These are phyloP conservation scores for Alternaria gansuensis DNA, from an alignment of 2,329 filamentous ascomycete species.

Conservation along the genomic window DNA sequence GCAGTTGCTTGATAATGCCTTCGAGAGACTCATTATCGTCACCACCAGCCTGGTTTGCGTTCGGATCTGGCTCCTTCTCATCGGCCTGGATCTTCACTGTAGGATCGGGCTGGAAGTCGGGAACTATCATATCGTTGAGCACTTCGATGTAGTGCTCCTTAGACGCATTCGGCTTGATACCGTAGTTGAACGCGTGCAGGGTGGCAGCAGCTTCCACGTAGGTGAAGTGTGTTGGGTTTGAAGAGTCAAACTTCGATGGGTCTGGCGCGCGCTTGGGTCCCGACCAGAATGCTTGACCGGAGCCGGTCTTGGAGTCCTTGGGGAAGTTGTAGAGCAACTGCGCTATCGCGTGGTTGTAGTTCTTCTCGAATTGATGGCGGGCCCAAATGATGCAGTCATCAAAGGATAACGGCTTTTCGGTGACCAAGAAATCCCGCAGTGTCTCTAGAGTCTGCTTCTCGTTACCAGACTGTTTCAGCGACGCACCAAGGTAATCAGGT, in stretches of 20 bases:
- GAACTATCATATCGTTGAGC: slow-evolving; percentile 90
- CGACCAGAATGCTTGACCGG: slow-evolving; percentile 94
- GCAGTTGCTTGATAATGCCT: slow-evolving; percentile 75
- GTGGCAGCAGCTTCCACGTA: slow-evolving; percentile 91
- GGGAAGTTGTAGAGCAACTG: slow-evolving; percentile 97
- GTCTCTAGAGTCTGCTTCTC: slow-evolving; percentile 94
- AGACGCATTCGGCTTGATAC: slow-evolving; percentile 83
- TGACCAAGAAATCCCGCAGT: slow-evolving; percentile 87
- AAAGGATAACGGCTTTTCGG: slow-evolving; percentile 88
- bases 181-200: slow-evolving; percentile 97
- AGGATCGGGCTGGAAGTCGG: slow-evolving; percentile 90
- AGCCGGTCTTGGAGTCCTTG: slow-evolving; percentile 88
- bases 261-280: slow-evolving; percentile 97
- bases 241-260: slow-evolving; percentile 84
- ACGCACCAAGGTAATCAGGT: slow-evolving; percentile 86
- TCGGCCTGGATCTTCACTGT: slow-evolving; percentile 96
- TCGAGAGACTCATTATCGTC: slow-evolving; percentile 81
- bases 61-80: slow-evolving; percentile 94
- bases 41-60: slow-evolving; percentile 68
- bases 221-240: slow-evolving; percentile 84
- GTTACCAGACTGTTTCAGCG: slow-evolving; percentile 90
- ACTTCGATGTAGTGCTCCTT: slow-evolving; percentile 79
- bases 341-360: slow-evolving; percentile 96
- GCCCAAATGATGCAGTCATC: slow-evolving; percentile 98
- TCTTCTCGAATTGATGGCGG: slow-evolving; percentile 90